Conservation (phyloP, 1,284 basidiomycete species). For the Farysia itapuensis region DNA sequence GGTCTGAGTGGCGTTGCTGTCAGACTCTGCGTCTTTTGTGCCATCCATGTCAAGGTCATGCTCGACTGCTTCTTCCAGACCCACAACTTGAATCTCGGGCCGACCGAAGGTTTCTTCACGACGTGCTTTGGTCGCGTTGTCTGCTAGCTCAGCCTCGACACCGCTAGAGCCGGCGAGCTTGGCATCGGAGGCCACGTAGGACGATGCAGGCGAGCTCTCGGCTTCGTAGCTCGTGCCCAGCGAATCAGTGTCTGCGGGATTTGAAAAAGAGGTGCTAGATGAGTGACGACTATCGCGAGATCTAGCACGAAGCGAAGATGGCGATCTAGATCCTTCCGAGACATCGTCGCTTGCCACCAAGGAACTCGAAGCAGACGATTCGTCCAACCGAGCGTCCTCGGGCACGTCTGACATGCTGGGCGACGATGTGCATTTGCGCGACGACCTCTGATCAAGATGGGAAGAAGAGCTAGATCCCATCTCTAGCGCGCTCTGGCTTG, state of each 20-base stretch:
- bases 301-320: slow-evolving; percentile 6
- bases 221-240: slow-evolving; percentile 14
- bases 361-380: not conserved
- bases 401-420: slow-evolving; percentile 26
- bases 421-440: slow-evolving; percentile 1
- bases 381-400: slow-evolving; percentile 10
- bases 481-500: slow-evolving; percentile 22
- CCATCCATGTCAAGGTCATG: slow-evolving; percentile 28
- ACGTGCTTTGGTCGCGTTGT: slow-evolving; percentile 12
- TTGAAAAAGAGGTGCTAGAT: slow-evolving; percentile 18
- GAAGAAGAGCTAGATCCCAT: slow-evolving; percentile 31
- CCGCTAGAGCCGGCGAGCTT: slow-evolving; percentile 24
- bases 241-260: slow-evolving; percentile 1
- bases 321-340: slow-evolving; percentile 12
- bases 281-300: slow-evolving; percentile 31
- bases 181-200: slow-evolving; percentile 24
- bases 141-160: slow-evolving; percentile 22
- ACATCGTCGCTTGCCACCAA: slow-evolving; percentile 2
- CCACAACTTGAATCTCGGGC: slow-evolving; percentile 36
- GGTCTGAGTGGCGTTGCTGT: slow-evolving; percentile 11
- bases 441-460: slow-evolving; percentile 1
- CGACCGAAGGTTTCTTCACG: slow-evolving; percentile 41
- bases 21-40: slow-evolving; percentile 1
- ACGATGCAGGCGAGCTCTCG: slow-evolving; percentile 22
- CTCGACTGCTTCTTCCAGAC: slow-evolving; percentile 27